These are phyloP conservation scores for Diospyros kaki DNA, from an alignment of 148 eudicot species.

Conservation along the genomic window DNA sequence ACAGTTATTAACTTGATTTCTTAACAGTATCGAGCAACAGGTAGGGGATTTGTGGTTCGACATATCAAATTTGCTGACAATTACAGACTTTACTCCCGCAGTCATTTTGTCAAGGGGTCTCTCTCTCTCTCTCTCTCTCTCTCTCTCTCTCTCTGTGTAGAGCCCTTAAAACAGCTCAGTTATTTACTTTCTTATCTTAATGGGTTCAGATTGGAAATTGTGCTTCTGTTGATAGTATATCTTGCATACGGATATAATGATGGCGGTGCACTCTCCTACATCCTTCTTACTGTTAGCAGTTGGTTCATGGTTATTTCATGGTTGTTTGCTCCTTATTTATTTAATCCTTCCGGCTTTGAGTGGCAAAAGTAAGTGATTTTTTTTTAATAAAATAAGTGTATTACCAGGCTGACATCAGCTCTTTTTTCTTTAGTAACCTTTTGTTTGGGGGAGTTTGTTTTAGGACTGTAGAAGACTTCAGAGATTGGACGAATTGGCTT, in stretches of 20 bases:
- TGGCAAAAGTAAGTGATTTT: constrained; percentile 92
- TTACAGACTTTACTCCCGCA: constrained; percentile 97
- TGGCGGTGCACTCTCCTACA: constrained; percentile 65
- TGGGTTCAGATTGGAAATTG: constrained; percentile 77
- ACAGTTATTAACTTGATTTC: background rate
- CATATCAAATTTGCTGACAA: constrained; percentile 96
- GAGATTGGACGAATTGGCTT: constrained; percentile 99
- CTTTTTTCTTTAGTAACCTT: background rate
- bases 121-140: constrained; percentile 30
- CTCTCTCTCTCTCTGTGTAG: constrained; percentile 2
- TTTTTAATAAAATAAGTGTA: background rate
- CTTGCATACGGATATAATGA: constrained; percentile 75
- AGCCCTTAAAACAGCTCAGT: background rate
- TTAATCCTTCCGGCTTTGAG: constrained; percentile 96
- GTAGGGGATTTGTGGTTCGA: constrained; percentile 95
- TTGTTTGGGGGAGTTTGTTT: constrained; percentile 9
- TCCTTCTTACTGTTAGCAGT: constrained; percentile 86
- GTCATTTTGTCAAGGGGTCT: constrained; percentile 98
- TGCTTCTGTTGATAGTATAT: constrained; percentile 72
- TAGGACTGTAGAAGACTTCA: constrained; percentile 92
- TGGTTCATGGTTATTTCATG: constrained; percentile 97
- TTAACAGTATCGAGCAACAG: constrained; percentile 93
- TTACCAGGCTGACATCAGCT: background rate
- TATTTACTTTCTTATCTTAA: background rate
- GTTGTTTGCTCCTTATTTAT: constrained; percentile 97